A percentile compares a stretch with the other conserved stretches of the same genome.
phyloP scores from a whole-genome alignment of 2,329 filamentous ascomycete species.

The Diaporthe longicolla region DNA sequence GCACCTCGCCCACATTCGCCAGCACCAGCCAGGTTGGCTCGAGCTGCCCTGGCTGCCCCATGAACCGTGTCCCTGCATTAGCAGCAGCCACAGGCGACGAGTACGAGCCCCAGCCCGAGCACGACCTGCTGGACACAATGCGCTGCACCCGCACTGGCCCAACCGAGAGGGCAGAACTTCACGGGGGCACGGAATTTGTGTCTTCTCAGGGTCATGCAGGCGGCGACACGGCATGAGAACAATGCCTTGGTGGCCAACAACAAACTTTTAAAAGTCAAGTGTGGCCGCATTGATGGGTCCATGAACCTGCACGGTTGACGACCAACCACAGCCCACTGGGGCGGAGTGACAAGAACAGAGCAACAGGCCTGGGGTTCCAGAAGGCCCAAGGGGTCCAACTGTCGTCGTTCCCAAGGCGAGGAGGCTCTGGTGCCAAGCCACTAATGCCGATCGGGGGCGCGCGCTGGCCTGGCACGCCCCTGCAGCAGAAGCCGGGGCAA shows the following conservation, averaged over 20 bases:
- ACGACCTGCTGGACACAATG: background rate
- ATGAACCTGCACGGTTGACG: background rate
- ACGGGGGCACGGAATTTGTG: no score
- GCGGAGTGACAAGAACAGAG: background rate
- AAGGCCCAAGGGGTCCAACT: slow-evolving; percentile 13
- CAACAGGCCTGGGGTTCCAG: background rate
- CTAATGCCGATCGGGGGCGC: slow-evolving; percentile 29
- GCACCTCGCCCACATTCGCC: background rate
- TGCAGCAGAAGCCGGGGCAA: background rate
- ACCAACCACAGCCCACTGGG: background rate
- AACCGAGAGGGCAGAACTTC: no score
- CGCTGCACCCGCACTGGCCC: no score
- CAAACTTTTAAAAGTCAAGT: no score
- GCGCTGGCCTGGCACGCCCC: slow-evolving; percentile 10
- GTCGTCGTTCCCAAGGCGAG: slow-evolving; percentile 22
- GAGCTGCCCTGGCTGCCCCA: background rate
- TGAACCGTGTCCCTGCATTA: background rate
- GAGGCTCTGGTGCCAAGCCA: slow-evolving; percentile 26
- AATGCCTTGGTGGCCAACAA: background rate
- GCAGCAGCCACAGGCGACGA: background rate
- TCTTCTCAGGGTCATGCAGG: background rate
- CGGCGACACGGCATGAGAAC: slow-evolving; percentile 3
- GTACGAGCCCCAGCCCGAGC: slow-evolving; percentile 18
- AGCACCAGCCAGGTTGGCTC: no score
- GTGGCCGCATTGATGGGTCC: background rate